Percentiles rank a stretch among this genome's conserved stretches.
These are phyloP conservation scores for Phytophthora colocasiae DNA, from an alignment of 352 stramenopile species.

Conservation along the genomic window DNA sequence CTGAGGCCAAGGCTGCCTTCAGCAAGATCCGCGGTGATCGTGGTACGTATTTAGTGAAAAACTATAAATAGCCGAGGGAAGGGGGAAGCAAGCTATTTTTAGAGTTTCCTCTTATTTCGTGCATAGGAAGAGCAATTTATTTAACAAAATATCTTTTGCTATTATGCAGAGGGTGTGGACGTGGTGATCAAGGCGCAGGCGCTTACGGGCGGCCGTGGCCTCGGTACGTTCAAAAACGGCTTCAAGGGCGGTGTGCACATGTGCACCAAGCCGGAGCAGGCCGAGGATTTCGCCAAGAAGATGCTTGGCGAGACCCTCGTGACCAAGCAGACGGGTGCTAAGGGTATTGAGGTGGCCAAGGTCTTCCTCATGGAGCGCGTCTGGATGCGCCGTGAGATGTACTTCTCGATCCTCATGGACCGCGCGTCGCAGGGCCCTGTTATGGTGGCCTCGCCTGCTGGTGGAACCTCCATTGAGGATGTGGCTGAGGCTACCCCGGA, in stretches of 20 bases:
- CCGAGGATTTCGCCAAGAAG: constrained; percentile 84
- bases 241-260: constrained; percentile 99
- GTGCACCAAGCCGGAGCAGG: constrained; percentile 89
- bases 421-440: constrained; percentile 94
- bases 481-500: constrained; percentile 95
- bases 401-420: constrained; percentile 99
- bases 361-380: constrained; percentile 94
- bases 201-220: constrained; percentile 95
- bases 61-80: constrained; percentile 5
- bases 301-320: constrained; percentile 96
- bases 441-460: constrained; percentile 94
- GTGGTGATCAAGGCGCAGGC: constrained; percentile 98
- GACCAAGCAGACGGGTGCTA: constrained; percentile 94
- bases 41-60: constrained; percentile 46
- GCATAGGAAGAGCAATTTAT: constrained; percentile 19
- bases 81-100: constrained; percentile 7
- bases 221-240: constrained; percentile 97
- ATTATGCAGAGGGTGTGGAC: constrained; percentile 73
- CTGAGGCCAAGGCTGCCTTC: constrained; percentile 84
- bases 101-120: not conserved
- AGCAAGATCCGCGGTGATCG: constrained; percentile 78
- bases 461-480: constrained; percentile 98
- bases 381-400: constrained; percentile 97
- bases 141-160: constrained; percentile 33
- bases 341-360: constrained; percentile 91